Evolutionary conservation across 148 eudicot species (phyloP).

Genomic region (Mesembryanthemum crystallinum): DNA sequence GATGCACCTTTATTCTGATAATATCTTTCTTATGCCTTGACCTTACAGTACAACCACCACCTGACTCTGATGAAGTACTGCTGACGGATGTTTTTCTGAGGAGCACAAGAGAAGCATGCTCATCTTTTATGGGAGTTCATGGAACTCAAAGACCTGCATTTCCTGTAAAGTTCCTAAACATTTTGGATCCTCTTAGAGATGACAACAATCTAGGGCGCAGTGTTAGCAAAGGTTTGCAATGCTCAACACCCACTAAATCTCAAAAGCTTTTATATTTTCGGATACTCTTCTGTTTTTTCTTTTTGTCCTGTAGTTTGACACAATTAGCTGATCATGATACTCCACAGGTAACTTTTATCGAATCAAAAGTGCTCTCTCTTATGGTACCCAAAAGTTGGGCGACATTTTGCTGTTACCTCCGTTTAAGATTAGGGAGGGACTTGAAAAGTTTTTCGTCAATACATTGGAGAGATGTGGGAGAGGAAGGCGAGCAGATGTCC

Average conservation of each 20-base stretch:
- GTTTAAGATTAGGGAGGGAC: slow-evolving; percentile 21
- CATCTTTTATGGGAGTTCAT: slow-evolving; percentile 1
- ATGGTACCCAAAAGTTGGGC: slow-evolving; percentile 31
- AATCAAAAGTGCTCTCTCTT: slow-evolving; percentile 36
- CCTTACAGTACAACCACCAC: slow-evolving; percentile 32
- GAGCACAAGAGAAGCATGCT: slow-evolving; percentile 20
- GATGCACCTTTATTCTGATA: not conserved
- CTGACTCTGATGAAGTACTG: slow-evolving; percentile 25
- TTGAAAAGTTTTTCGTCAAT: slow-evolving; percentile 30
- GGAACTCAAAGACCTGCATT: slow-evolving; percentile 20
- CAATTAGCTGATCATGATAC: not conserved
- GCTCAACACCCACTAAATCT: not conserved
- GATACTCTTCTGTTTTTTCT: not conserved
- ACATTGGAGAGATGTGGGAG: slow-evolving; percentile 30
- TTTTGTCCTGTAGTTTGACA: not conserved
- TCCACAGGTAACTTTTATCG: slow-evolving; percentile 33
- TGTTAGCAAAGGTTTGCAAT: slow-evolving; percentile 35
- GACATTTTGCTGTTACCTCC: slow-evolving; percentile 28
- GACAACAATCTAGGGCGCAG: slow-evolving; percentile 56
- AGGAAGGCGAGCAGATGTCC: slow-evolving; percentile 31
- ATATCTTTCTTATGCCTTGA: slow-evolving; percentile 9
- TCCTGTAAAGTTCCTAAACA: slow-evolving; percentile 39
- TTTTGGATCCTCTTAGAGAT: slow-evolving; percentile 53
- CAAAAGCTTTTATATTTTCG: not conserved
- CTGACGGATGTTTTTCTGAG: slow-evolving; percentile 28